A percentile compares a stretch with the other conserved stretches of the same genome.
Conservation (phyloP, 108 stramenopile genomes). For the Parmales sp. region DNA sequence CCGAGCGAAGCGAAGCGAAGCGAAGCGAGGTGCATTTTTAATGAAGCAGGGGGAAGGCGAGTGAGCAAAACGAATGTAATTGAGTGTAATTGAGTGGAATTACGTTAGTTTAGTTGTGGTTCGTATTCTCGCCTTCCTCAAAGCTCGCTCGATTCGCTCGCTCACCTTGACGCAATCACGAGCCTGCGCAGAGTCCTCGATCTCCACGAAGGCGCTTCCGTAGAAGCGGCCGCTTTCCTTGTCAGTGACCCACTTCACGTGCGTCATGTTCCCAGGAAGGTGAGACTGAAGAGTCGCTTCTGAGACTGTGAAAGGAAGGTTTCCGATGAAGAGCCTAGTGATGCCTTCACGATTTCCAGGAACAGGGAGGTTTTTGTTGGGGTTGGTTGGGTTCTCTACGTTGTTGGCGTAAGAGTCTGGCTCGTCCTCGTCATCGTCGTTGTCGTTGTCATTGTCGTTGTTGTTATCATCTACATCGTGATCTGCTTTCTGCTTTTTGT, state of each 20-base stretch:
- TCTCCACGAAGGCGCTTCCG: constrained; percentile 33
- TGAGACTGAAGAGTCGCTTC: constrained; percentile 14
- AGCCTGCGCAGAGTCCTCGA: constrained; percentile 20
- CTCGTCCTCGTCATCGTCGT: constrained; percentile 21
- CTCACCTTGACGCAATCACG: too few species aligned
- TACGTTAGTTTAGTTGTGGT: too few species aligned
- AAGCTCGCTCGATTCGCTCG: too few species aligned
- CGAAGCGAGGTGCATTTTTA: too few species aligned
- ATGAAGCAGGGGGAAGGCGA: too few species aligned
- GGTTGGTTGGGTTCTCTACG: constrained; percentile 11
- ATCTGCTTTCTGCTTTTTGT: too few species aligned
- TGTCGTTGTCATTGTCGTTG: neutral
- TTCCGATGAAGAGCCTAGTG: constrained; percentile 29
- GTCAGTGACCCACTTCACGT: constrained; percentile 36
- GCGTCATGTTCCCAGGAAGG: constrained; percentile 7
- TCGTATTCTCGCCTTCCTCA: too few species aligned
- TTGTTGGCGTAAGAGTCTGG: constrained; percentile 18
- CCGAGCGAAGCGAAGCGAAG: too few species aligned
- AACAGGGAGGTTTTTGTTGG: constrained; percentile 58
- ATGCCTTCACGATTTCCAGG: constrained; percentile 48
- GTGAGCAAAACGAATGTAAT: too few species aligned
- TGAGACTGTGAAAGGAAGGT: constrained; percentile 21
- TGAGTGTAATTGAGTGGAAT: too few species aligned
- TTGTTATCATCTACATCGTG: constrained; percentile 22
- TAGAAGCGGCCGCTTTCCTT: constrained; percentile 38